A percentile compares a stretch with the other conserved stretches of the same genome.
phyloP scores from a whole-genome alignment of 345 rosid species.

The Gossypium herbaceum region DNA sequence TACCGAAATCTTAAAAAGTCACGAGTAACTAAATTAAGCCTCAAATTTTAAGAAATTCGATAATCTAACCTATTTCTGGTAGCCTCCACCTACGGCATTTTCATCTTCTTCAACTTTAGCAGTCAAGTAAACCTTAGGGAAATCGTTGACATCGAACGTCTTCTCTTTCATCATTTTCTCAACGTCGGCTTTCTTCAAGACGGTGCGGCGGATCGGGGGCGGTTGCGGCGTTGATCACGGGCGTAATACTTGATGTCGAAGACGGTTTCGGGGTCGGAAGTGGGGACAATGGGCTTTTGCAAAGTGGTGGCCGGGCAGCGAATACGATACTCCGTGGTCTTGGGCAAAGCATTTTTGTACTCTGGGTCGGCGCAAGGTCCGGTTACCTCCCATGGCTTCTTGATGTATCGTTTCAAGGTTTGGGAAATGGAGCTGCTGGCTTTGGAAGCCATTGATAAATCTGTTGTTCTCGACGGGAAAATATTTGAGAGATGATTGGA shows the following conservation, averaged over 20 bases:
- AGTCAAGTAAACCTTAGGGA: slow-evolving; percentile 77
- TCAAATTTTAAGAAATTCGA: background rate
- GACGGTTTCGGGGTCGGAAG: slow-evolving; percentile 78
- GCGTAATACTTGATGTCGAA: slow-evolving; percentile 74
- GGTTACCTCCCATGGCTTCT: slow-evolving; percentile 94
- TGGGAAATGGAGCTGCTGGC: slow-evolving; percentile 52
- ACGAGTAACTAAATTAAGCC: background rate
- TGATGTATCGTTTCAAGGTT: slow-evolving; percentile 61
- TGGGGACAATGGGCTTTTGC: slow-evolving; percentile 61
- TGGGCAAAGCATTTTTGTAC: slow-evolving; percentile 51
- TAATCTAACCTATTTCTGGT: slow-evolving; percentile 23
- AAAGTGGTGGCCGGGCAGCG: slow-evolving; percentile 68
- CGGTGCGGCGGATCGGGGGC: slow-evolving; percentile 68
- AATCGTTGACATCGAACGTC: slow-evolving; percentile 57
- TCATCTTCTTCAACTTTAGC: slow-evolving; percentile 65
- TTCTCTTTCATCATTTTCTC: slow-evolving; percentile 73
- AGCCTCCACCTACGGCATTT: slow-evolving; percentile 29
- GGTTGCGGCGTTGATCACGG: slow-evolving; percentile 89
- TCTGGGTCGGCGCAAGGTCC: slow-evolving; percentile 93
- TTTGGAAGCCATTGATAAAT: slow-evolving; percentile 35
- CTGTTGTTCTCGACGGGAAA: background rate
- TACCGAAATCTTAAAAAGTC: background rate
- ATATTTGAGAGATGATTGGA: slow-evolving; percentile 7
- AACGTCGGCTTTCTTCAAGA: slow-evolving; percentile 67
- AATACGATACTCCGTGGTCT: slow-evolving; percentile 65